A percentile compares a stretch with the other conserved stretches of the same genome.
Evolutionary conservation across 257 asterid genomes (phyloP).

Genomic region (Nicotiana paniculata): DNA sequence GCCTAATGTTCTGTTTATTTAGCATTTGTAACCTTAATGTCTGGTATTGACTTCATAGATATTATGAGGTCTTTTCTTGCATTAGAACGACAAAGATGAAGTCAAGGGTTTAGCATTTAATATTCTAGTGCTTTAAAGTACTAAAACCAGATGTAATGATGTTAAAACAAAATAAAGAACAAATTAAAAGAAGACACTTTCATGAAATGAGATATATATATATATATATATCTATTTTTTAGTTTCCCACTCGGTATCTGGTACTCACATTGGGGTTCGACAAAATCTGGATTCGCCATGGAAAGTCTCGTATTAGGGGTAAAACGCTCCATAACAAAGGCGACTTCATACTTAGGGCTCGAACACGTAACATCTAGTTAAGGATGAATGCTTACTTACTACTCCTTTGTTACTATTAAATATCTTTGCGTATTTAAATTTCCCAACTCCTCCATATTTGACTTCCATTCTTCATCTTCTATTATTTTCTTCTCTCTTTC

Average conservation of each 20-base stretch:
- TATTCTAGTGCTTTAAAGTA: neutral
- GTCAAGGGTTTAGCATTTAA: neutral
- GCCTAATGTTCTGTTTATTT: neutral
- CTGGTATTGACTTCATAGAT: neutral
- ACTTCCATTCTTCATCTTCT: neutral
- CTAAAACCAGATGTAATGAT: neutral
- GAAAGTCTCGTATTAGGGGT: no score
- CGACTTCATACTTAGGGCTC: no score
- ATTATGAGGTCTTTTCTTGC: neutral
- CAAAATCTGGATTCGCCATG: no score
- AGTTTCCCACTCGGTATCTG: no score
- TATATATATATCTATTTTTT: no score
- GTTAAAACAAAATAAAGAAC: neutral
- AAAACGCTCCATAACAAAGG: no score
- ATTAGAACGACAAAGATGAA: neutral
- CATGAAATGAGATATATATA: neutral
- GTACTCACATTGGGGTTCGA: no score
- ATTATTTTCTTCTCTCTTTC: neutral
- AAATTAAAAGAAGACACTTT: neutral
- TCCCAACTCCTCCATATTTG: constrained; percentile 3
- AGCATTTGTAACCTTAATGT: neutral
- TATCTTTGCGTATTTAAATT: neutral
- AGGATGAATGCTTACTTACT: no score
- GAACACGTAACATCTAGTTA: no score
- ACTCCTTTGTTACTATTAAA: neutral